Conservation (phyloP, 1,284 basidiomycete genomes). For the Naganishia albida region DNA sequence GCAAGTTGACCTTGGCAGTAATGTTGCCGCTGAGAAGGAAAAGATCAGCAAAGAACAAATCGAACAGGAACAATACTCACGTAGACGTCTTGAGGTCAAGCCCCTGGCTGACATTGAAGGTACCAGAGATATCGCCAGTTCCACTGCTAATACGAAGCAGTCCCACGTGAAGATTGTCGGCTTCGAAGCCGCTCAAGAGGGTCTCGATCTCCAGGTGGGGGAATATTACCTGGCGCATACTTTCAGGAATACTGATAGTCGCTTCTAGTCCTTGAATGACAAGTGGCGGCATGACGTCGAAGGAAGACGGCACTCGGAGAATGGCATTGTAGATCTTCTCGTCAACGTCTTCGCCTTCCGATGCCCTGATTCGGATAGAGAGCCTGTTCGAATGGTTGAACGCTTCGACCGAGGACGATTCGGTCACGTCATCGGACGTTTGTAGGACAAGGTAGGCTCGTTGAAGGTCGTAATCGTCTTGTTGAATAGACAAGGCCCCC, state of each 20-base stretch:
- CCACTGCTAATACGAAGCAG: conserved; percentile 12
- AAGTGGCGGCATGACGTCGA: background rate
- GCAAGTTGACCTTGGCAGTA: conserved; percentile 25
- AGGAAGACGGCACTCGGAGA: conserved; percentile 11
- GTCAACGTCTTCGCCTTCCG: background rate
- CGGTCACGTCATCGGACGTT: conserved; percentile 1
- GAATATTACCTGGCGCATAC: conserved; percentile 1
- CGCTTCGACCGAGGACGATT: background rate
- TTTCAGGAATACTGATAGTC: background rate
- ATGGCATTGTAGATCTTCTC: conserved; percentile 11
- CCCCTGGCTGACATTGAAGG: conserved; percentile 35
- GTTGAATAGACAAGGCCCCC: conserved; percentile 11
- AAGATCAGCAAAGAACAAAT: background rate
- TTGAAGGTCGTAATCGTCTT: background rate
- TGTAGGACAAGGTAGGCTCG: conserved; percentile 10
- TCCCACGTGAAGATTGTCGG: conserved; percentile 3
- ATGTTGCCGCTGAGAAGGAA: conserved; percentile 8
- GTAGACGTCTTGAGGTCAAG: conserved; percentile 32
- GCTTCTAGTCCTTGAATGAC: conserved; percentile 18
- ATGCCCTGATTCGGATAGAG: conserved; percentile 1
- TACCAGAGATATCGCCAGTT: conserved; percentile 34
- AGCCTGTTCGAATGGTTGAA: background rate
- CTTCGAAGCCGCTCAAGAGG: conserved; percentile 6
- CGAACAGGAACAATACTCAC: conserved; percentile 15
- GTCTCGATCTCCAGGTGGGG: conserved; percentile 13